Percentiles rank a stretch among this genome's conserved stretches.
phyloP scores from a whole-genome alignment of 306 rosid species.

The Malus sylvestris region DNA sequence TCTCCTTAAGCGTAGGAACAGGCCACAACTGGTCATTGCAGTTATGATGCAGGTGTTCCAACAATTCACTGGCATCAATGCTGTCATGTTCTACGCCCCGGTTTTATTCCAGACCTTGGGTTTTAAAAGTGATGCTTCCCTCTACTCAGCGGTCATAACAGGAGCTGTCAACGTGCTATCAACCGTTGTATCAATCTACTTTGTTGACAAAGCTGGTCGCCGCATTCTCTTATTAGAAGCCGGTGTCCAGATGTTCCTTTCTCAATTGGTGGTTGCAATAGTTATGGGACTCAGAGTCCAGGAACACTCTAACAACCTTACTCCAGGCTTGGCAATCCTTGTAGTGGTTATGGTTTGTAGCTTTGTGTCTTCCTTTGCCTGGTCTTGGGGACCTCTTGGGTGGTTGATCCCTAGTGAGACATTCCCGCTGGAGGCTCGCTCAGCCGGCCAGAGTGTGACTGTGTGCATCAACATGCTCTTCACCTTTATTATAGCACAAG shows the following conservation, averaged over 20 bases:
- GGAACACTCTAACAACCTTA: slow-evolving; percentile 24
- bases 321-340: slow-evolving; percentile 23
- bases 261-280: slow-evolving; percentile 39
- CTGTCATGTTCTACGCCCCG: slow-evolving; percentile 66
- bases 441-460: background rate
- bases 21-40: slow-evolving; percentile 47
- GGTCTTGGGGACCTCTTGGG: background rate
- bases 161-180: slow-evolving; percentile 51
- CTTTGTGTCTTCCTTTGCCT: slow-evolving; percentile 36
- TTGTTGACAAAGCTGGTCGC: slow-evolving; percentile 43
- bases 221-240: slow-evolving; percentile 46
- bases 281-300: slow-evolving; percentile 35
- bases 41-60: slow-evolving; percentile 8
- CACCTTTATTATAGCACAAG: no score
- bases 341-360: slow-evolving; percentile 57
- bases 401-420: no score
- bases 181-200: slow-evolving; percentile 43
- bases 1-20: slow-evolving; percentile 37
- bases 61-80: slow-evolving; percentile 55
- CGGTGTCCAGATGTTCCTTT: slow-evolving; percentile 55
- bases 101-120: slow-evolving; percentile 55
- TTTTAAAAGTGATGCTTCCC: slow-evolving; percentile 37
- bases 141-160: slow-evolving; percentile 49
- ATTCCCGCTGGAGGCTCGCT: background rate
- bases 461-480: background rate